Evolutionary conservation across 2,329 filamentous ascomycete species (phyloP).

Genomic region (Stagonosporopsis tanaceti): DNA sequence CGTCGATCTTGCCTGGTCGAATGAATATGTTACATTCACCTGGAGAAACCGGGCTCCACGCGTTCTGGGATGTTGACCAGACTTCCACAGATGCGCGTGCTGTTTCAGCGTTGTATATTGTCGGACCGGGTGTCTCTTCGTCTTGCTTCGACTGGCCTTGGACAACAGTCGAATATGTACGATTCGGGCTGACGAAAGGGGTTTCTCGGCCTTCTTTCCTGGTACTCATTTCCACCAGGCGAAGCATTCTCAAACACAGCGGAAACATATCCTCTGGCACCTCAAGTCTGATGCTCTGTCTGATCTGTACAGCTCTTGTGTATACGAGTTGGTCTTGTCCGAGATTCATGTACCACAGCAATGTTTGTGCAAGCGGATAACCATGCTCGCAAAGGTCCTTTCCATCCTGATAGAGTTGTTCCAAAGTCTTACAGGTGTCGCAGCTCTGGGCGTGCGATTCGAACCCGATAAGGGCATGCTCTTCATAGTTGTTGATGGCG

Average conservation of each 20-base stretch:
- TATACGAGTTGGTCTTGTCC: conserved; percentile 30
- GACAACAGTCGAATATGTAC: conserved; percentile 21
- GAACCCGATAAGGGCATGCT: conserved; percentile 32
- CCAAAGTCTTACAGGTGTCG: conserved; percentile 29
- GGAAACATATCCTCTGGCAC: conserved; percentile 31
- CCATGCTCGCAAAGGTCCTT: conserved; percentile 33
- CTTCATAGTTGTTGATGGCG: conserved; percentile 27
- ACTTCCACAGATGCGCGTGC: conserved; percentile 26
- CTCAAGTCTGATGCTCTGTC: conserved; percentile 24
- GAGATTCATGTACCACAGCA: conserved; percentile 36
- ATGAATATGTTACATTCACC: conserved; percentile 29
- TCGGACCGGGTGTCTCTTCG: conserved; percentile 12
- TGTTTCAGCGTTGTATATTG: conserved; percentile 21
- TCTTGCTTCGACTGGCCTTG: conserved; percentile 10
- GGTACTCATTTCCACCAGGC: conserved; percentile 26
- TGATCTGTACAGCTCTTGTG: conserved; percentile 24
- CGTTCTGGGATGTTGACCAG: conserved; percentile 21
- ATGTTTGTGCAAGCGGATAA: conserved; percentile 27
- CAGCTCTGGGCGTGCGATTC: conserved; percentile 40
- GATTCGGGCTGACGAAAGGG: conserved; percentile 32
- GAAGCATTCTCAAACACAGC: conserved; percentile 28
- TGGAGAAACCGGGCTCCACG: conserved; percentile 23
- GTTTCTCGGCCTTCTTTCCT: conserved; percentile 23
- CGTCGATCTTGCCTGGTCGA: conserved; percentile 23
- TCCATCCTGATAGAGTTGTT: conserved; percentile 29